Evolutionary conservation across 805 yeast genomes (phyloP).

Genomic region (Yarrowia porcina): DNA sequence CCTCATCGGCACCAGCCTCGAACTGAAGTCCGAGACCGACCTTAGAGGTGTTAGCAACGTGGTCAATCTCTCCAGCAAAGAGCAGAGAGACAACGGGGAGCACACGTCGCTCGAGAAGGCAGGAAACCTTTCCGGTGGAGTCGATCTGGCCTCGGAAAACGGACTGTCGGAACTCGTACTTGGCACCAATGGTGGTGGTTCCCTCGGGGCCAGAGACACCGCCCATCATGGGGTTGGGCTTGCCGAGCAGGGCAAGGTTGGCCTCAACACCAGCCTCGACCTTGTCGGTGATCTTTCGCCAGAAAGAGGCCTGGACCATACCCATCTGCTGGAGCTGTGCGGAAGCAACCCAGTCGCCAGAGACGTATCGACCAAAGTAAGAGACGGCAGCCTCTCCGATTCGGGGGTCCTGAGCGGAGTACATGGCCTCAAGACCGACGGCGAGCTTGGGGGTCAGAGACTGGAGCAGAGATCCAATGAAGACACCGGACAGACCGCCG

Average conservation of each 20-base stretch:
- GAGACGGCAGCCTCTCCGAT: slow-evolving; percentile 83
- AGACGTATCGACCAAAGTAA: slow-evolving; percentile 84
- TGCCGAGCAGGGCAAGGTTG: slow-evolving; percentile 33
- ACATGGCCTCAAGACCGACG: slow-evolving; percentile 88
- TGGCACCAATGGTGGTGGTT: slow-evolving; percentile 90
- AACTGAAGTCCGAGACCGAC: slow-evolving; percentile 94
- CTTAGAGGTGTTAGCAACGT: slow-evolving; percentile 69
- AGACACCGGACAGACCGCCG: slow-evolving; percentile 82
- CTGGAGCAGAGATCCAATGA: slow-evolving; percentile 87
- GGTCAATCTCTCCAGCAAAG: slow-evolving; percentile 92
- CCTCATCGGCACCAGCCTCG: slow-evolving; percentile 91
- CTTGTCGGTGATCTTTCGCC: slow-evolving; percentile 88
- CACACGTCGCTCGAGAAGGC: slow-evolving; percentile 88
- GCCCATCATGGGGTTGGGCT: slow-evolving; percentile 54
- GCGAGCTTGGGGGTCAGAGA: slow-evolving; percentile 79
- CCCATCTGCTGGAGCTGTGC: slow-evolving; percentile 95
- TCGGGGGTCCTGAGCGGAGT: slow-evolving; percentile 59
- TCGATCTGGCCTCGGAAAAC: slow-evolving; percentile 94
- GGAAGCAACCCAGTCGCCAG: slow-evolving; percentile 87
- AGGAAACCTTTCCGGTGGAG: slow-evolving; percentile 84
- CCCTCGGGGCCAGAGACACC: slow-evolving; percentile 86
- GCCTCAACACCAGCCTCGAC: slow-evolving; percentile 58
- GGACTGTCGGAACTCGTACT: slow-evolving; percentile 95
- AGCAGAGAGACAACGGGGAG: slow-evolving; percentile 85
- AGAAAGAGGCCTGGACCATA: slow-evolving; percentile 80